Base-by-base conservation (phyloP, 768 basidiomycete genomes). In the Russula ochroleuca region DNA sequence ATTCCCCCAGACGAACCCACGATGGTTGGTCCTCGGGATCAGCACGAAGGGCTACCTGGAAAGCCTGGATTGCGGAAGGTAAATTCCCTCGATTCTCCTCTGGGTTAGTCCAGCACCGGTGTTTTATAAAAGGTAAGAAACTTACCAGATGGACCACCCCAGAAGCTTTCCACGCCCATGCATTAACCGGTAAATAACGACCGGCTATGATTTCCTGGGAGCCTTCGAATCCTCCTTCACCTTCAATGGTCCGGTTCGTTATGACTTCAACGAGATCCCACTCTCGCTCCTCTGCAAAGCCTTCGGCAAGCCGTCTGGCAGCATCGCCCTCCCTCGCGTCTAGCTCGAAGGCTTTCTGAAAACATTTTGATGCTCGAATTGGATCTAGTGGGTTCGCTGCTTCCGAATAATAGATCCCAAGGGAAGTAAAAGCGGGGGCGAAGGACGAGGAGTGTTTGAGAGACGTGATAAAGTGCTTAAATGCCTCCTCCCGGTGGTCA, bases 111-210 rank as follows among this genome's bases (percentile, higher is more conserved):
- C 57, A 68, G 58, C 53, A 37, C 43, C 17, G 21, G 33, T 25
- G n/a, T 54, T 21, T 35, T 28, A 58, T 10, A 19, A 25, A 38
- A 11, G 28, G 41, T 51, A 25, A 33, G 57, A 47, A 47, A 3
- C 88, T 74, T 70, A 94, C 96, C 76, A 95, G 76, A 73, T 95
- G 94, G 2, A 94, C 94, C 0, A 92, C 84, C 1, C 94, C 97
- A 40, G 93, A 75, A 23, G 94, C 95, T 75, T 97, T 98, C 95
- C 96, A 99, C 3, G 97, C 97, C 97, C 97, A 99, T 9, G 88
- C 83, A 69, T 96, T 94, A 41, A 84, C 85, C 0, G 91, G 88
- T 68, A 85, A 78, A 72, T 86, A 86, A 68, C 83, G 78, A 2
- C 74, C 72, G 5, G 76, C 72, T n/a, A 75, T 73, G 3, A 71